phyloP scores from a whole-genome alignment of 768 basidiomycete genomes.

The Arthromyces matolae region DNA sequence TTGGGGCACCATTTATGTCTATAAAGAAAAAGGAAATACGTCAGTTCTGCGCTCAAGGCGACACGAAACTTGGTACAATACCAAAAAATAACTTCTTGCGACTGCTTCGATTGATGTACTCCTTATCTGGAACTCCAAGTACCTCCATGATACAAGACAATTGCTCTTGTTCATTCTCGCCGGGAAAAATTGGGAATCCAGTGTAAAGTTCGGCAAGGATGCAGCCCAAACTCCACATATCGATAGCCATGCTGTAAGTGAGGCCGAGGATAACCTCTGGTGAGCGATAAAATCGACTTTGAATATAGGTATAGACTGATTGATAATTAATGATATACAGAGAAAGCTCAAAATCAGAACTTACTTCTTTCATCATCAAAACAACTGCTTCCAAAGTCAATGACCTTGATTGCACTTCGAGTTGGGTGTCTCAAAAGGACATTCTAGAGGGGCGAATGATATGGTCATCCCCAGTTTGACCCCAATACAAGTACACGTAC shows the following conservation, averaged over 20 bases:
- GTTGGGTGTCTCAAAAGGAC: conserved; percentile 91
- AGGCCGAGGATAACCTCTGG: conserved; percentile 98
- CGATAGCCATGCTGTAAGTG: conserved; percentile 99
- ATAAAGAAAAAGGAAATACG: conserved; percentile 8
- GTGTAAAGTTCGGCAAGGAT: conserved; percentile 97
- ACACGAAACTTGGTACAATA: conserved; percentile 32
- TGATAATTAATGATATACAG: background rate
- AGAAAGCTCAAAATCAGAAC: conserved; percentile 21
- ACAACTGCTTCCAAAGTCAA: conserved; percentile 98
- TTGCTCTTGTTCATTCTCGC: conserved; percentile 98
- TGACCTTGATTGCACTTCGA: conserved; percentile 96
- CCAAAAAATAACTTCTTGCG: conserved; percentile 96
- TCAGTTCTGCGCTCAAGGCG: background rate
- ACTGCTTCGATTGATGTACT: conserved; percentile 90
- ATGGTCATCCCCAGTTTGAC: too few relatives aligned
- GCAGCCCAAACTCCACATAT: conserved; percentile 99
- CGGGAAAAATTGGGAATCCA: conserved; percentile 97
- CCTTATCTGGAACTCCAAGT: conserved; percentile 91
- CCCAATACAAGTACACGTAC: conserved; percentile 39
- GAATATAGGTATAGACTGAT: conserved; percentile 97
- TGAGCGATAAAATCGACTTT: conserved; percentile 99
- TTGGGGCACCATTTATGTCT: conserved; percentile 93
- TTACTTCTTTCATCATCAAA: conserved; percentile 97
- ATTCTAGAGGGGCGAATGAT: too few relatives aligned
- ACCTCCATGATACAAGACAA: conserved; percentile 99